Evolutionary conservation across 805 yeast species (phyloP).

Genomic region (Suhomyces canberraensis): DNA sequence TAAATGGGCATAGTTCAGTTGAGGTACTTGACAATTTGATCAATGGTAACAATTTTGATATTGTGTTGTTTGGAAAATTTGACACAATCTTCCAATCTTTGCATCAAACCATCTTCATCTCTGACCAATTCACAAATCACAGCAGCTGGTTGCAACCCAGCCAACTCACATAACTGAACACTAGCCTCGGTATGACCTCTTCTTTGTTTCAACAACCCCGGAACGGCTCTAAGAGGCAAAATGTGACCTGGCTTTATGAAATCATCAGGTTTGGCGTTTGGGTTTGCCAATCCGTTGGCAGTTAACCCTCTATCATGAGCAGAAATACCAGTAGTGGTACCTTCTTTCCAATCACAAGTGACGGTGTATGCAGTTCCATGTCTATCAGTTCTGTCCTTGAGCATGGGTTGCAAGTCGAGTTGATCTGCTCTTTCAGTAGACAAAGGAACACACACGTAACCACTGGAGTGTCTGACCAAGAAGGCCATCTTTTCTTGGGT

Average conservation of each 20-base stretch:
- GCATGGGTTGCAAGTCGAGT: constrained; percentile 78
- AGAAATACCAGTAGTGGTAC: constrained; percentile 95
- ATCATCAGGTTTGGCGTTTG: constrained; percentile 53
- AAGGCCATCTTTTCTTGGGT: constrained; percentile 92
- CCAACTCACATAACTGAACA: constrained; percentile 76
- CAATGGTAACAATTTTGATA: constrained; percentile 75
- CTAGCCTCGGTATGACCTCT: constrained; percentile 98
- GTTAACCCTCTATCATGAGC: constrained; percentile 93
- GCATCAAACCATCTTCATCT: constrained; percentile 93
- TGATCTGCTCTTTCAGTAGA: constrained; percentile 73
- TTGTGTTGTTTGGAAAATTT: constrained; percentile 59
- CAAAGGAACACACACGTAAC: constrained; percentile 92
- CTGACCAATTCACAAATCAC: constrained; percentile 92
- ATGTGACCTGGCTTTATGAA: constrained; percentile 93
- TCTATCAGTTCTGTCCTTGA: constrained; percentile 60
- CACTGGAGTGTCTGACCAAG: constrained; percentile 80
- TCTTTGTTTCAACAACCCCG: constrained; percentile 77
- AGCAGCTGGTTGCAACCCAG: constrained; percentile 81
- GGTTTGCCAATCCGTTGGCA: constrained; percentile 64
- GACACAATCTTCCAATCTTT: constrained; percentile 84
- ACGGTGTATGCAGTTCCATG: constrained; percentile 97
- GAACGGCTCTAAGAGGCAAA: constrained; percentile 86
- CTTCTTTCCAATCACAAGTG: constrained; percentile 80
- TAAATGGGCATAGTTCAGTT: too few species aligned
- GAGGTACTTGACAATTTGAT: constrained; percentile 51